Conservation (phyloP, 179 eudicot species). For the Camellia oleifera region DNA sequence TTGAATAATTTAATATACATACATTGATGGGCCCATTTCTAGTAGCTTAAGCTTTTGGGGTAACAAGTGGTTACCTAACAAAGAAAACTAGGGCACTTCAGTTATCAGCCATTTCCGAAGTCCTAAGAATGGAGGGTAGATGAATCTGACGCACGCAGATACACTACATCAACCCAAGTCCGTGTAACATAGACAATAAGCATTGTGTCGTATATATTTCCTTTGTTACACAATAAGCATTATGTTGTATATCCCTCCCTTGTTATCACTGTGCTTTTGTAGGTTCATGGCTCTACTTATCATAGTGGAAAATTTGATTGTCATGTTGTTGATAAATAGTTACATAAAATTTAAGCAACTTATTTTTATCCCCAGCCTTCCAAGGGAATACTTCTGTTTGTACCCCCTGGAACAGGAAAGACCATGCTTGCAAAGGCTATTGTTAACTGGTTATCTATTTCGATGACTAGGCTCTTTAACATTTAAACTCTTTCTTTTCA, state of each 20-base stretch:
- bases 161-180: too few relatives aligned
- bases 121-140: neutral
- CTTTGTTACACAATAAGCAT: neutral
- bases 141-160: too few relatives aligned
- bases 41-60: too few relatives aligned
- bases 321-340: neutral
- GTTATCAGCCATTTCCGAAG: neutral
- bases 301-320: neutral
- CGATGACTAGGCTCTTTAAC: neutral
- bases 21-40: too few relatives aligned
- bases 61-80: too few relatives aligned
- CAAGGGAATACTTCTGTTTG: slow-evolving; percentile 75
- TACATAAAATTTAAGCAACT: neutral
- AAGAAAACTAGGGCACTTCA: neutral
- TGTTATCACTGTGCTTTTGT: neutral
- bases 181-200: too few relatives aligned
- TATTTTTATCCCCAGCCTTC: slow-evolving; percentile 42
- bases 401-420: slow-evolving; percentile 79
- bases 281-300: neutral
- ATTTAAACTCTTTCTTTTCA: neutral
- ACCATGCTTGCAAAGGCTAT: slow-evolving; percentile 71
- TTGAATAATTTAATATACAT: too few relatives aligned
- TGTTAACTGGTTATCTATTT: neutral
- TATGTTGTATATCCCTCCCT: too few relatives aligned
- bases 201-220: too few relatives aligned